Evolutionary conservation across 176 grass and related monocot genomes (phyloP).

Genomic region (Alopecurus myosuroides): DNA sequence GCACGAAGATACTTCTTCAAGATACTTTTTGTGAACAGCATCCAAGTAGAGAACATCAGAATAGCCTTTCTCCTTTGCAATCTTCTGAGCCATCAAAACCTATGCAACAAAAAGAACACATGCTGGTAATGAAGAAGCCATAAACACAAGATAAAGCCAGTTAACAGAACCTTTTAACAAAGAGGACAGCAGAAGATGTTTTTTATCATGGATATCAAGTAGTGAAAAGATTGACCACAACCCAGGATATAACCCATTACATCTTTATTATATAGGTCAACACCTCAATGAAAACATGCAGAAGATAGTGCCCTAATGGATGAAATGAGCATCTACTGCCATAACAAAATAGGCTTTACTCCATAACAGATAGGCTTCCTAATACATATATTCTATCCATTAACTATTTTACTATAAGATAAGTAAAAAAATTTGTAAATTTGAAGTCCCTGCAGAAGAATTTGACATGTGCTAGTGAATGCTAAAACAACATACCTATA

Average conservation of each 20-base stretch:
- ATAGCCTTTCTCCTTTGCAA: constrained; percentile 93
- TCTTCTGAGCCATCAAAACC: constrained; percentile 96
- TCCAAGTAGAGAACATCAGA: constrained; percentile 99
- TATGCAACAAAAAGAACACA: constrained; percentile 33
- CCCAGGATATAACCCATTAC: neutral
- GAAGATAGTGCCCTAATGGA: neutral
- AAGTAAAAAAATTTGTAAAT: neutral
- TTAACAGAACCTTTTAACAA: neutral
- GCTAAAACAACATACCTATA: neutral
- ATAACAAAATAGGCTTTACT: neutral
- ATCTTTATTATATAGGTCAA: neutral
- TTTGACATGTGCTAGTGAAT: neutral
- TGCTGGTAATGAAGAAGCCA: neutral
- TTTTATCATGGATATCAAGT: neutral
- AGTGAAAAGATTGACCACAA: neutral
- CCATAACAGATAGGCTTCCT: neutral
- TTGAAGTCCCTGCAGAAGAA: neutral
- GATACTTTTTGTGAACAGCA: constrained; percentile 82
- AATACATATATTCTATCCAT: neutral
- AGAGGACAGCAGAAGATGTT: neutral
- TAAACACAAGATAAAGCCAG: neutral
- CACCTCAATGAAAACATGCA: neutral
- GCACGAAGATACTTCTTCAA: constrained; percentile 98
- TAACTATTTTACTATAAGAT: neutral
- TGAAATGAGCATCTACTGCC: neutral